Conservation (phyloP, 2,329 filamentous ascomycete genomes). For the Aspergillus eucalypticola region DNA sequence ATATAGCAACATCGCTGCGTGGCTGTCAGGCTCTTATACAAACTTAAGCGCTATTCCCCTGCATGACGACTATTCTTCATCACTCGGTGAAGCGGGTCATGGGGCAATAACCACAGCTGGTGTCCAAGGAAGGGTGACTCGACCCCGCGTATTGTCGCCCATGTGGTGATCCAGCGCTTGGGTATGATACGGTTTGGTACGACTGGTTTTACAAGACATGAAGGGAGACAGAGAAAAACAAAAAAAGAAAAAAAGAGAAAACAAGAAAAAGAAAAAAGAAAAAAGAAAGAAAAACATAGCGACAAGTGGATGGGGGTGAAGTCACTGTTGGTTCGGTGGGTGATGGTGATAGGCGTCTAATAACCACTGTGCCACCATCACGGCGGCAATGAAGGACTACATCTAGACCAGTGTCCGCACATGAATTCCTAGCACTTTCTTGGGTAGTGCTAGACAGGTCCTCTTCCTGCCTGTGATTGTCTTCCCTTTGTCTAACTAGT, state of each 20-base stretch:
- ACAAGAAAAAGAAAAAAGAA: no score
- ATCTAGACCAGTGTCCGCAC: background rate
- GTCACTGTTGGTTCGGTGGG: background rate
- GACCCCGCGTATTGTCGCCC: background rate
- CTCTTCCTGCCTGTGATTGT: background rate
- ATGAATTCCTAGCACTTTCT: background rate
- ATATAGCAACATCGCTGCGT: background rate
- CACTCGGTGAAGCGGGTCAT: background rate
- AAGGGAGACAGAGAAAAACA: background rate
- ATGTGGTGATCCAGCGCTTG: background rate
- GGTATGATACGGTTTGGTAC: background rate
- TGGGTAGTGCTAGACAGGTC: background rate
- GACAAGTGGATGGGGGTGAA: background rate
- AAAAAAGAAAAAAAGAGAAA: no score
- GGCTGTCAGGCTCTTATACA: background rate
- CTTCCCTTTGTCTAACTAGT: background rate
- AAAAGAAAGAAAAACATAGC: no score
- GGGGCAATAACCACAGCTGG: background rate
- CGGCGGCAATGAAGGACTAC: background rate
- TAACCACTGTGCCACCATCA: background rate
- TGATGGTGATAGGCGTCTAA: background rate
- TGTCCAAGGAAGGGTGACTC: background rate
- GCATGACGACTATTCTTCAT: slow-evolving; percentile 4
- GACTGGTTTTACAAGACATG: background rate
- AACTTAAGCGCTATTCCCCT: slow-evolving; percentile 6